These are phyloP conservation scores for Umbelopsis ramanniana DNA, from an alignment of 192 early-diverging fungal species.

Conservation along the genomic window DNA sequence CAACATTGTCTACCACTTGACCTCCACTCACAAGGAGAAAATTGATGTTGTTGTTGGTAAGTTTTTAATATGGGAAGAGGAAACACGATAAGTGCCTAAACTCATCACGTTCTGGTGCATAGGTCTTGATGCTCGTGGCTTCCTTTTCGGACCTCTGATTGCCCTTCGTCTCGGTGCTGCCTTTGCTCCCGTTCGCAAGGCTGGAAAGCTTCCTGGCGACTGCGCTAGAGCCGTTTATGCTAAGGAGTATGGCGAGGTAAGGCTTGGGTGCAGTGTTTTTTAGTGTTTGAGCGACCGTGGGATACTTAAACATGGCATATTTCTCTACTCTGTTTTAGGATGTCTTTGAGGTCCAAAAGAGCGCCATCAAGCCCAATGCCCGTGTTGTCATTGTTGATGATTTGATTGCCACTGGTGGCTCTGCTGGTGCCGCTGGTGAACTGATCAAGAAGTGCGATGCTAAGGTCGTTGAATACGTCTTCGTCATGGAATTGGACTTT, in stretches of 20 bases:
- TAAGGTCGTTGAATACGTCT: conserved; percentile 81
- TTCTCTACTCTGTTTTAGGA: conserved; percentile 56
- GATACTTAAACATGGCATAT: neutral
- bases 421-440: conserved; percentile 54
- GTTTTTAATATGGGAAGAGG: neutral
- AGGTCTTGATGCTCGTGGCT: conserved; percentile 96
- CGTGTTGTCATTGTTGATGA: conserved; percentile 95
- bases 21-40: conserved; percentile 60
- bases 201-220: conserved; percentile 92
- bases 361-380: conserved; percentile 77
- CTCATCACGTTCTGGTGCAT: neutral
- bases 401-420: conserved; percentile 83
- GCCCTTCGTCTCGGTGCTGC: conserved; percentile 85
- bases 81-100: neutral
- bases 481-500: conserved; percentile 88
- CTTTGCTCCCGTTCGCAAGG: conserved; percentile 96
- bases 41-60: conserved; percentile 91
- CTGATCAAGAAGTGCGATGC: conserved; percentile 78
- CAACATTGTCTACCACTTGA: conserved; percentile 85
- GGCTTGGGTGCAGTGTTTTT: conserved; percentile 24
- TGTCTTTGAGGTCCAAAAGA: conserved; percentile 90
- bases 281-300: neutral
- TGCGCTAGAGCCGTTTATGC: conserved; percentile 72
- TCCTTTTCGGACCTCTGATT: conserved; percentile 92
- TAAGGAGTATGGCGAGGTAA: conserved; percentile 93